phyloP scores from a whole-genome alignment of 2,329 filamentous ascomycete genomes.

The Bipolaris cookei region DNA sequence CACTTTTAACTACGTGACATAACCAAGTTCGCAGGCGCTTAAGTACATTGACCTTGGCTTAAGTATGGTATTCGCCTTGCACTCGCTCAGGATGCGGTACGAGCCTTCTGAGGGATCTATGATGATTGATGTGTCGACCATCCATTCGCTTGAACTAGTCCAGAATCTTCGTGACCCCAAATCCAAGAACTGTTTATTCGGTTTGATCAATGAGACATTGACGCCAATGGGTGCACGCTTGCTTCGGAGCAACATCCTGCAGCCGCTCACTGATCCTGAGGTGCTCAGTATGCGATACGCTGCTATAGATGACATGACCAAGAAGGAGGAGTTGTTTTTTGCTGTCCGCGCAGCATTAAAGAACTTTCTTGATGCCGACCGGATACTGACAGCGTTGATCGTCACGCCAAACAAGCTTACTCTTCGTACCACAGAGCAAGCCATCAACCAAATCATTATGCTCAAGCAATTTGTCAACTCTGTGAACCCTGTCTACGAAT shows the following conservation, averaged over 20 bases:
- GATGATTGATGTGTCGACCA: slow-evolving; percentile 92
- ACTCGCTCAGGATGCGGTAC: slow-evolving; percentile 85
- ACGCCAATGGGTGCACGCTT: slow-evolving; percentile 90
- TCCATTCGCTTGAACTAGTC: slow-evolving; percentile 85
- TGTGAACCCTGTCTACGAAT: slow-evolving; percentile 70
- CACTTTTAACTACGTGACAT: slow-evolving; percentile 2
- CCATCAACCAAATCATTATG: slow-evolving; percentile 85
- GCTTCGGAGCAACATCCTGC: slow-evolving; percentile 83
- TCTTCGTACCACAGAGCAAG: slow-evolving; percentile 74
- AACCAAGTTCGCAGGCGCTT: slow-evolving; percentile 64
- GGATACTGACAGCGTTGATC: slow-evolving; percentile 78
- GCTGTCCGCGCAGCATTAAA: slow-evolving; percentile 76
- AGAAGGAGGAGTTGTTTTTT: slow-evolving; percentile 84
- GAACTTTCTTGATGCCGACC: slow-evolving; percentile 78
- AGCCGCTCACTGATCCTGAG: slow-evolving; percentile 76
- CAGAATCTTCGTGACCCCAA: slow-evolving; percentile 81
- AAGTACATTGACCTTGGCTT: slow-evolving; percentile 79
- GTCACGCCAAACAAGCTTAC: slow-evolving; percentile 71
- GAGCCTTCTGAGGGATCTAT: slow-evolving; percentile 89
- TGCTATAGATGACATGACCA: slow-evolving; percentile 80
- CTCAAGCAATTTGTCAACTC: slow-evolving; percentile 80
- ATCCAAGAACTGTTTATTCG: slow-evolving; percentile 83
- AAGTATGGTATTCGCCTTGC: slow-evolving; percentile 71
- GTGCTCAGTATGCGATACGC: slow-evolving; percentile 78
- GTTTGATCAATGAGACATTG: slow-evolving; percentile 80